Evolutionary conservation across 2,329 filamentous ascomycete genomes (phyloP), one percentile per base, ranked within the genome.

Genomic region (Graphilbum fragrans): DNA sequence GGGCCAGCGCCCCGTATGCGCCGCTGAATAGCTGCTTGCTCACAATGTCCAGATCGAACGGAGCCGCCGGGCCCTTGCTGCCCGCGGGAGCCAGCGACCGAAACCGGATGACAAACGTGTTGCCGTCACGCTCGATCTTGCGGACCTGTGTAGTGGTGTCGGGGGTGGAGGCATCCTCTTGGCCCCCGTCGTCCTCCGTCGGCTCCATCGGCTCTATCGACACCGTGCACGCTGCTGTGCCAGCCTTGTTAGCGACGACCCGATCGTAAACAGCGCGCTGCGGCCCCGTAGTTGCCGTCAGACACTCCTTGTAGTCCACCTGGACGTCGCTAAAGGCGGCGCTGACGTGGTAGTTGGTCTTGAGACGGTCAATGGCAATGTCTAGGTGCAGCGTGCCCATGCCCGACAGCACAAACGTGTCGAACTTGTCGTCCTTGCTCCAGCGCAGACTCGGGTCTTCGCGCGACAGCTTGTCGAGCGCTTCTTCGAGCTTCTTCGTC

Each of bases 381-480:
- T 98, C 92, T 1, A 98, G 70, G 59, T 98, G 92, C 22, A 98
- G 72, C 53, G 94, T 86, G 8, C 92, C 92, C 92, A 98, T 96
- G 4, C 92, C 92, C 41, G 88, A 88, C 1, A 98, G 70, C 25
- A 94, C 81, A 37, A 92, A 95, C 54, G 94, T 87, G 2, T 92
- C 92, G 1, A 86, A 88, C 57, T 95, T 92, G 47, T 90, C 78
- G 52, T 96, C 86, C 23, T 85, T 69, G 29, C 72, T 83, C 56
- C 94, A 84, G 43, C 92, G 77, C 19, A 98, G 66, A 58, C 87
- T 95, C 0, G 92, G 92, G 53, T 98, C 92, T 63, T 98, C 92
- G 50, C 92, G 72, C 1, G 94, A 74, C 5, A 94, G 72, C 38
- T 92, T 75, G 5, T 77, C 73, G 6, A 98, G 66, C 1, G 82